Percentiles rank a stretch among this genome's conserved stretches.
phyloP scores from a whole-genome alignment of 805 yeast genomes.

The Cyberlindnera sargentensis region DNA sequence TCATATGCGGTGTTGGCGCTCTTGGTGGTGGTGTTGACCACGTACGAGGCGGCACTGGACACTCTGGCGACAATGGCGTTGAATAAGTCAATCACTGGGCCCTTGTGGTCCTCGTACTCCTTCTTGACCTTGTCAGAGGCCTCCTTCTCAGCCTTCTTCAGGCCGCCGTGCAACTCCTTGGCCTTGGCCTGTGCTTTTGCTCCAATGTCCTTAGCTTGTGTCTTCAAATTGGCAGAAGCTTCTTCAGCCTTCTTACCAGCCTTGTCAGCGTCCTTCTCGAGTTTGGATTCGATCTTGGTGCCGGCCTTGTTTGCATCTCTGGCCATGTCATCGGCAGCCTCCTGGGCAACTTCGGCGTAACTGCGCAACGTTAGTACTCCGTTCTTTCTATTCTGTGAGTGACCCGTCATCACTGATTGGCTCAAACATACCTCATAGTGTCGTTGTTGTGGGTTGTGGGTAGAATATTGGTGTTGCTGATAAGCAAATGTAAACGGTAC shows the following conservation, averaged over 20 bases:
- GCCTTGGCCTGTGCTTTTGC: conserved; percentile 21
- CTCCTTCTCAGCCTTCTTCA: conserved; percentile 30
- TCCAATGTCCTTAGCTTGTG: conserved; percentile 14
- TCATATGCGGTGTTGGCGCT: conserved; percentile 20
- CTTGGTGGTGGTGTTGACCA: conserved; percentile 15
- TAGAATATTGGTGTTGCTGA: no score
- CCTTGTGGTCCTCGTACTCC: conserved; percentile 25
- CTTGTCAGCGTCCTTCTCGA: conserved; percentile 4
- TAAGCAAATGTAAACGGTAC: no score
- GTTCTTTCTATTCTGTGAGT: no score
- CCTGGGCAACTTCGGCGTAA: conserved; percentile 17
- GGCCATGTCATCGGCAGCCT: conserved; percentile 13
- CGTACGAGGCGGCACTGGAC: conserved; percentile 17
- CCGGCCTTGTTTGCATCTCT: conserved; percentile 12
- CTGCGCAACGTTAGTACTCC: conserved; percentile 4
- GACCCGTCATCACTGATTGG: no score
- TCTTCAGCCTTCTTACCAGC: conserved; percentile 15
- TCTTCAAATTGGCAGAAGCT: conserved; percentile 15
- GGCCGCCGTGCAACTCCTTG: conserved; percentile 10
- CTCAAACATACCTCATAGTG: no score
- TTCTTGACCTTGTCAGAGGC: conserved; percentile 28
- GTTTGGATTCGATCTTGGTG: conserved; percentile 2
- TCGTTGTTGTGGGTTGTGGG: no score
- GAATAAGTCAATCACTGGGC: conserved; percentile 20
- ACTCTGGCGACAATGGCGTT: conserved; percentile 15